Base-by-base conservation (phyloP, 441 rosid species). In the Mallotus repandus region DNA sequence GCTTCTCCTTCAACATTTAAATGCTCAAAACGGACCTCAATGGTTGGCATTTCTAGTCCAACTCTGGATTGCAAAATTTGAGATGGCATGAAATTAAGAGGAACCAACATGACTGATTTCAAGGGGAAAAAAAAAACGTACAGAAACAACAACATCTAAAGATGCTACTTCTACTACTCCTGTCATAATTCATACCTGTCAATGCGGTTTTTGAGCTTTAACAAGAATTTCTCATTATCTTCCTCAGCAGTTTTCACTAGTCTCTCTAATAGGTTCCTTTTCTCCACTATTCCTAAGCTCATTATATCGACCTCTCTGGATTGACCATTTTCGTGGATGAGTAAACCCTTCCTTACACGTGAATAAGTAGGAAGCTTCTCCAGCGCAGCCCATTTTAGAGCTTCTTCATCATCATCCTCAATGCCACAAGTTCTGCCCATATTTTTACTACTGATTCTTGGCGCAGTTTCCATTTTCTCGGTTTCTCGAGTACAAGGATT, bases 21-120 rank as follows among this genome's bases (percentile, higher is more conserved):
- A 71, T 86, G 84, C 70, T 85, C 87, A 32, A 87, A 91, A 68
- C 87, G 80, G 7, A 89, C 97, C 81, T 91, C 94, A 71, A 89
- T 83, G 9, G 82, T 84, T 5, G 94, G 91, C 75, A 88, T 74
- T 35, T 84, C 83, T 4, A 91, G 78, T 32, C 86, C 91, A 63
- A 88, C 92, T 62, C 92, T 85, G 76, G 21, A 11, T 63, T 53
- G 15, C 25, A 12, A 76, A 10, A 29, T 29, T 43, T 43, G 46
- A 43, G 9, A 43, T 5, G 46, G 46, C 32, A 43, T 6, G 46
- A 43, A 9, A 29, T 29, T 29, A 29, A 41, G 18, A 41, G 3
- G 48, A 62, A 10, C 0, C 55, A 60, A 29, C 8, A 43, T 9
- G 9, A 43, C 7, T 43, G 7, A 0, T 43, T 43, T 43, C 19